Evolutionary conservation across 2,329 filamentous ascomycete genomes (phyloP).

Genomic region (Ophiostoma perfectum): DNA sequence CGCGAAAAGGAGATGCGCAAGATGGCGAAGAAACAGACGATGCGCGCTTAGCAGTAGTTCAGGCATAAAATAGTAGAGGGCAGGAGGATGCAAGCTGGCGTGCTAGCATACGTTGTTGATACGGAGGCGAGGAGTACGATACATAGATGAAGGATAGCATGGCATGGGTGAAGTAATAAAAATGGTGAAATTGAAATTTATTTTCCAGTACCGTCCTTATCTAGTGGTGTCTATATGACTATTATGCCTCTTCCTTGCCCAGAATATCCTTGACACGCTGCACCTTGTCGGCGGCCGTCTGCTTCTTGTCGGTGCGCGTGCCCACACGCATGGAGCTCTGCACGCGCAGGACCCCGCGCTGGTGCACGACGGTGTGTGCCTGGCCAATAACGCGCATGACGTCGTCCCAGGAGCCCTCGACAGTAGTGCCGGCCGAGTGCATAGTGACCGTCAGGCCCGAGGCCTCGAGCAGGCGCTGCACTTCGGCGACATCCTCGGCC

Average conservation of each 20-base stretch:
- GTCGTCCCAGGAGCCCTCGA: slow-evolving; percentile 87
- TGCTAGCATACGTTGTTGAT: too few relatives aligned
- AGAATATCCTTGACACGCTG: slow-evolving; percentile 52
- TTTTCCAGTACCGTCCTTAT: too few relatives aligned
- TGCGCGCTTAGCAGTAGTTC: slow-evolving; percentile 39
- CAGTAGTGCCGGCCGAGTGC: slow-evolving; percentile 90
- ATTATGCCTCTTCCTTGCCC: slow-evolving; percentile 25
- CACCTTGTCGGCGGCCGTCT: slow-evolving; percentile 77
- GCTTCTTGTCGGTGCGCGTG: slow-evolving; percentile 77
- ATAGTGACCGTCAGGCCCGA: slow-evolving; percentile 79
- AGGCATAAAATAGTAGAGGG: neutral
- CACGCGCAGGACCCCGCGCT: slow-evolving; percentile 70
- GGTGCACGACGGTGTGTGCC: slow-evolving; percentile 71
- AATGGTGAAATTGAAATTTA: neutral
- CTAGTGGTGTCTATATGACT: neutral
- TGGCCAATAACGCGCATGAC: slow-evolving; percentile 84
- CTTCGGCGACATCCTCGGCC: slow-evolving; percentile 77
- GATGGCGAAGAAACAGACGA: slow-evolving; percentile 50
- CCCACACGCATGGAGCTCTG: slow-evolving; percentile 87
- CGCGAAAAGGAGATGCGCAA: slow-evolving; percentile 64
- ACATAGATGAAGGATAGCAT: too few relatives aligned
- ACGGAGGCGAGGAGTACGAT: neutral
- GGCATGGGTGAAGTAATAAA: too few relatives aligned
- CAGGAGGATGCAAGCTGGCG: neutral
- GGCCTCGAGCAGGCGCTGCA: slow-evolving; percentile 76